Percentiles rank a stretch among this genome's conserved stretches.
phyloP scores from a whole-genome alignment of 208 protist species.

The Crithidia brevicula region DNA sequence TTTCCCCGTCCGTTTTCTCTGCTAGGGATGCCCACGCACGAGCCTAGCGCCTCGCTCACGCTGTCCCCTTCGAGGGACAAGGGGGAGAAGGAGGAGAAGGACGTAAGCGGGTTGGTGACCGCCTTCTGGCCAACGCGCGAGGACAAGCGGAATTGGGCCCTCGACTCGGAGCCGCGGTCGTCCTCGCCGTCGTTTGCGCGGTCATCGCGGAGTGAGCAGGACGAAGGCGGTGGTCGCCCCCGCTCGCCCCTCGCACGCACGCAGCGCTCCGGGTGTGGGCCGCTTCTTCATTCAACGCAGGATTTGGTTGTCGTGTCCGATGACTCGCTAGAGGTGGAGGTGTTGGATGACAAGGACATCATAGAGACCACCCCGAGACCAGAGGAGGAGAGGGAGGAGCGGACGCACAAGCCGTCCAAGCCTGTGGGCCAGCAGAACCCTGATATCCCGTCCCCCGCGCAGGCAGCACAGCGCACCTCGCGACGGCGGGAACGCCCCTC shows the following conservation, averaged over 20 bases:
- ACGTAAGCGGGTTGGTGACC: conserved; percentile 24
- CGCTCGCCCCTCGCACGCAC: background rate
- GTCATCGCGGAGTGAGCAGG: background rate
- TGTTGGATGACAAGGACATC: conserved; percentile 20
- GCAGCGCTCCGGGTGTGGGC: conserved; percentile 1
- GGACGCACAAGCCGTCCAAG: background rate
- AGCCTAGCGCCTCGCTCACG: background rate
- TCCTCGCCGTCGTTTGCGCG: background rate
- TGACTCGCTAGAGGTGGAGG: conserved; percentile 35
- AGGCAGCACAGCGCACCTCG: background rate
- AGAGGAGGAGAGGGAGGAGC: background rate
- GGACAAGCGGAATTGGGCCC: conserved; percentile 4
- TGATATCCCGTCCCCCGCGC: background rate
- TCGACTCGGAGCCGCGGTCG: background rate
- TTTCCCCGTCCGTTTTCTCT: background rate
- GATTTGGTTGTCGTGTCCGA: conserved; percentile 21
- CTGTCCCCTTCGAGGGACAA: background rate
- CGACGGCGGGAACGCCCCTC: conserved; percentile 19
- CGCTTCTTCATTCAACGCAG: background rate
- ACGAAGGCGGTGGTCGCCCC: background rate
- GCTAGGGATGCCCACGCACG: background rate
- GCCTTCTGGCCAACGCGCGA: conserved; percentile 13
- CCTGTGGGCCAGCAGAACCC: background rate
- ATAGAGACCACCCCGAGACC: no score
- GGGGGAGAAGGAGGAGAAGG: conserved; percentile 17